Conservation (phyloP, 129 eudicot genomes). For the Chrysanthemum makinoi region DNA sequence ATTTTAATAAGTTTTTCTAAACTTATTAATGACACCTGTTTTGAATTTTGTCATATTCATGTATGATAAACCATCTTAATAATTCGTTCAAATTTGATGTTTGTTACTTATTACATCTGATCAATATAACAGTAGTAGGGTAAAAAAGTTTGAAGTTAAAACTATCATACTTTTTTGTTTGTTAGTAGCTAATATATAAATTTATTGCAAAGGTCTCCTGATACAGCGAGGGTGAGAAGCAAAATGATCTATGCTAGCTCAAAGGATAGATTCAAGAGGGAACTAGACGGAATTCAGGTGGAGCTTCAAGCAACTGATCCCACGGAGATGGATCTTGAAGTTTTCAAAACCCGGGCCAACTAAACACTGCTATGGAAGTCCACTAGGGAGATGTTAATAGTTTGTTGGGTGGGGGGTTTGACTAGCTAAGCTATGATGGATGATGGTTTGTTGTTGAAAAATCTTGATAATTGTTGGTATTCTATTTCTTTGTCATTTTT, state of each 20-base stretch:
- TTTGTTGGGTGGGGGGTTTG: background rate
- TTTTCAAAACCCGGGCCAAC: constrained; percentile 52
- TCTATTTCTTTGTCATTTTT: constrained; percentile 11
- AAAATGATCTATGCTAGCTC: constrained; percentile 80
- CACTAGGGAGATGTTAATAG: constrained; percentile 42
- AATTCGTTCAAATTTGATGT: too few species aligned
- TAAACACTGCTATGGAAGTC: constrained; percentile 18
- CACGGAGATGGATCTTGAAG: constrained; percentile 67
- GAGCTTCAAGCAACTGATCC: constrained; percentile 82
- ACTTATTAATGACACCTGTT: too few species aligned
- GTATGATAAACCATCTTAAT: too few species aligned
- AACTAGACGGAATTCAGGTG: constrained; percentile 69
- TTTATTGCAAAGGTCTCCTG: constrained; percentile 54
- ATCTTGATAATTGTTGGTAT: constrained; percentile 19
- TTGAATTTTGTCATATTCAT: too few species aligned
- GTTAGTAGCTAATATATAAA: background rate
- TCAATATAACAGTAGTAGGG: too few species aligned
- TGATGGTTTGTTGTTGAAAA: constrained; percentile 36
- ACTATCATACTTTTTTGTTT: background rate
- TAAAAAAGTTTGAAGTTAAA: too few species aligned
- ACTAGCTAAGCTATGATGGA: constrained; percentile 19
- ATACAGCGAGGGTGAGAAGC: constrained; percentile 64
- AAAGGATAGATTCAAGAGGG: constrained; percentile 74
- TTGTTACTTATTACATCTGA: too few species aligned
- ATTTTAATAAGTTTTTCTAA: too few species aligned